Base-by-base conservation (phyloP, 192 early-diverging fungal genomes). In the Piromyces finnis region DNA sequence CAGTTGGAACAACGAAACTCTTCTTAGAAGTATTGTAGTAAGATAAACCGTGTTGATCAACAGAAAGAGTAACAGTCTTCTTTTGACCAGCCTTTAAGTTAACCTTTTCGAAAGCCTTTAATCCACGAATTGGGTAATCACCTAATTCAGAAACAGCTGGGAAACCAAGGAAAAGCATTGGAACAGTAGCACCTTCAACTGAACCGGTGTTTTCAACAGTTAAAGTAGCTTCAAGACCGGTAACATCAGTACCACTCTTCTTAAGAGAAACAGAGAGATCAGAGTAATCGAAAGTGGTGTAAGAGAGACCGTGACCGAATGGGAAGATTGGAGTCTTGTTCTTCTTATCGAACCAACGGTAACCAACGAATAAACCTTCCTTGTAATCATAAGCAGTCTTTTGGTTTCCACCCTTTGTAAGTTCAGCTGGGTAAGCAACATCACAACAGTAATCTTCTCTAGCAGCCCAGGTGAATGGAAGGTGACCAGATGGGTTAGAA, bases 261-360 rank as follows among this genome's bases (percentile, higher is more conserved):
- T 29, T 9, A 85, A n/a, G 6, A 78, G 14, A n/a, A 11, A 85
- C 78, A 28, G 30, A 32, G 27, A 86, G 28, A 26, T 86, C 29
- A 4, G 41, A 68, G 79, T 92, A 93, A 11, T 81, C 77, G 82
- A 92, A 92, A 12, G 18, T 80, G 5, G 92, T 91, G 82, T 92
- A 92, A 1, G 92, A 93, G 6, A 92, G 81, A 78, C 91, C 91
- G 81, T 86, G 85, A 1, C 91, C 91, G 80, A 92, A 92, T 77
- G 81, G 79, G 37, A 77, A 82, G 79, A 84, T 30, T 30, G 80
- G 80, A 6, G 6, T 18, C 22, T 6, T 80, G 11, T 18, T 78
- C 79, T 80, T 80, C n/a, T 78, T 30, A 79, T 80, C 80, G 79
- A 78, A 78, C 80, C 80, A 80, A 37, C 30, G 36, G 79, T 80